phyloP scores from a whole-genome alignment of 352 stramenopile species.

The Globisporangium radiosum region DNA sequence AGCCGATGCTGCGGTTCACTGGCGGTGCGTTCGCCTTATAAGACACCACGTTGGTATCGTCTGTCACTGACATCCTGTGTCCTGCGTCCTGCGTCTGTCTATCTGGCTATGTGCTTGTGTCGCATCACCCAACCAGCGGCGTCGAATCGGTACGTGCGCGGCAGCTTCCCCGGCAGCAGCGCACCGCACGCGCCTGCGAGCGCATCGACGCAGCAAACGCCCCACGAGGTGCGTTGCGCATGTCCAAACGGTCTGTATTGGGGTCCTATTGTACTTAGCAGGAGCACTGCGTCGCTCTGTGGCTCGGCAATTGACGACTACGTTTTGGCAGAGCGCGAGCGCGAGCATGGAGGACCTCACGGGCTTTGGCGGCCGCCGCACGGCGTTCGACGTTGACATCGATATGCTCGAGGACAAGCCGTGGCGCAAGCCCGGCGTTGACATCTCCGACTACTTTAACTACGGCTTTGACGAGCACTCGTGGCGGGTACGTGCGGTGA shows the following conservation, averaged over 20 bases:
- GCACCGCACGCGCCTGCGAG: background rate
- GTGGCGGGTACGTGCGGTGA: slow-evolving; percentile 40
- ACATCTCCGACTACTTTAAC: slow-evolving; percentile 94
- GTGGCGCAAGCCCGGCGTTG: slow-evolving; percentile 87
- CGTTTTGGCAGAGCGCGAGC: background rate
- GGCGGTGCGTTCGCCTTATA: slow-evolving; percentile 16
- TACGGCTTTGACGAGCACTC: slow-evolving; percentile 90
- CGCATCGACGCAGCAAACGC: slow-evolving; percentile 14
- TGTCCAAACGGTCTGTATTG: too few relatives aligned
- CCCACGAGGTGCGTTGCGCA: slow-evolving; percentile 12
- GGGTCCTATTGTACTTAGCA: too few relatives aligned
- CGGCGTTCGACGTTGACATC: slow-evolving; percentile 90
- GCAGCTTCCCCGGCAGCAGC: slow-evolving; percentile 34
- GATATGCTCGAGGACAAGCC: slow-evolving; percentile 88
- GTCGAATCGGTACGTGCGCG: slow-evolving; percentile 73
- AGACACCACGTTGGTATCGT: background rate
- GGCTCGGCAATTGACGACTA: background rate
- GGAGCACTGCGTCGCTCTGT: background rate
- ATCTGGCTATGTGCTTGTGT: too few relatives aligned
- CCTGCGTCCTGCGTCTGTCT: background rate
- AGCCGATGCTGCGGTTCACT: slow-evolving; percentile 77
- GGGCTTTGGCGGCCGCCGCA: slow-evolving; percentile 77
- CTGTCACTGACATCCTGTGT: background rate
- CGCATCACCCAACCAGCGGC: slow-evolving; percentile 1
- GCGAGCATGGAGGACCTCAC: slow-evolving; percentile 49